phyloP scores from a whole-genome alignment of 1,284 basidiomycete genomes.

The Microbotryum scabiosae region DNA sequence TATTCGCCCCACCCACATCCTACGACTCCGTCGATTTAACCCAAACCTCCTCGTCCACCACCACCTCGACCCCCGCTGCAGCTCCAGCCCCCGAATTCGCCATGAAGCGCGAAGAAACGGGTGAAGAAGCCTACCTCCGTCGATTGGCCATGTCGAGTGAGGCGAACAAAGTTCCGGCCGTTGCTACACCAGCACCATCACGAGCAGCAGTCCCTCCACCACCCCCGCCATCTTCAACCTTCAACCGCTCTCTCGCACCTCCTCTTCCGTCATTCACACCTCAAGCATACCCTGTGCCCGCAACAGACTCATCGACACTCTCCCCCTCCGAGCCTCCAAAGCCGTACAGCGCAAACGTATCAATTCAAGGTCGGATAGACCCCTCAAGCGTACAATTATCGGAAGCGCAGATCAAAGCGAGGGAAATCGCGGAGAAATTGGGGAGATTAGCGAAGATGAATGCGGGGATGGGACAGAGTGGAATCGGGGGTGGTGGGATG shows the following conservation, averaged over 20 bases:
- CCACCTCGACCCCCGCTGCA: background rate
- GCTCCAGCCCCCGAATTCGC: background rate
- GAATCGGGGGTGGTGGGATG: background rate
- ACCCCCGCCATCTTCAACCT: slow-evolving; percentile 37
- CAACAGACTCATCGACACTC: background rate
- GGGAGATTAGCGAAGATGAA: slow-evolving; percentile 22
- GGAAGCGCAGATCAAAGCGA: slow-evolving; percentile 33
- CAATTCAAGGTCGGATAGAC: background rate
- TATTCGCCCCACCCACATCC: slow-evolving; percentile 26
- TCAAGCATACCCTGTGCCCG: slow-evolving; percentile 9
- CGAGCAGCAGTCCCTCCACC: slow-evolving; percentile 8
- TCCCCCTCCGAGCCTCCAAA: slow-evolving; percentile 6
- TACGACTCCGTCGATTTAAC: slow-evolving; percentile 12
- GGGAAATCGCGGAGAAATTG: slow-evolving; percentile 33
- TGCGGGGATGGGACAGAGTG: background rate
- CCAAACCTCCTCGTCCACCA: background rate
- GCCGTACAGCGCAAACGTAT: background rate
- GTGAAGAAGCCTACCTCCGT: slow-evolving; percentile 62
- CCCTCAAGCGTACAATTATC: background rate
- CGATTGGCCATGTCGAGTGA: slow-evolving; percentile 51
- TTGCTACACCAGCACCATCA: slow-evolving; percentile 39
- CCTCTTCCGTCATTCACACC: slow-evolving; percentile 55
- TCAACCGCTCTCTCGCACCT: slow-evolving; percentile 62
- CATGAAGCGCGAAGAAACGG: slow-evolving; percentile 39
- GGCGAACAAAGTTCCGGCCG: slow-evolving; percentile 36